Evolutionary conservation across 106 monocot species (phyloP), one percentile per base, ranked within the genome.

Genomic region (Hemerocallis citrina): DNA sequence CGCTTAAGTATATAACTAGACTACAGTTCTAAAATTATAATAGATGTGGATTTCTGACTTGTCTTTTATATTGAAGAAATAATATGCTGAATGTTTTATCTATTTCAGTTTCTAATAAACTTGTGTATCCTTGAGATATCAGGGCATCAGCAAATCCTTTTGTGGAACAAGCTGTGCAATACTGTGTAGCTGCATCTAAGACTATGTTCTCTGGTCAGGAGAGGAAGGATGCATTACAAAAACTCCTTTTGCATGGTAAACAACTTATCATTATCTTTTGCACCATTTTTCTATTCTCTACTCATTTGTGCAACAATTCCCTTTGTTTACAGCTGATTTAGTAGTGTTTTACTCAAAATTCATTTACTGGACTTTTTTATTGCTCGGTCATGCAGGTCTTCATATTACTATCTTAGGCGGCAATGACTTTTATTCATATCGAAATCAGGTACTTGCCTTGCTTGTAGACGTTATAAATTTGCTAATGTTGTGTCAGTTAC

Each of bases 351-450:
- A 23, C 36, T 39, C 59, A 23, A 6, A 20, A 59, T 38, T 59
- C 59, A 59, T 59, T 12, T 59, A 21, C 59, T 16, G 22, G 39
- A 33, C n/a, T 33, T 57, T 50, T 55, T 24, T 33, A 40, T 73
- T 20, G 19, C 14, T 23, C 60, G 43, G 29, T 56, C 6, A 52
- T 82, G 71, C 77, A 98, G 96, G 96, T 68, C 66, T 98, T 66
- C 76, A 91, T 47, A 91, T 98, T 69, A 91, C 91, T 40, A 98
- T 98, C 20, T 51, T 91, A 59, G 96, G 96, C 15, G 69, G 77
- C 79, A 98, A 98, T 79, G 91, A 87, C 68, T 98, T 98, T 65
- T 98, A 91, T 73, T 98, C 96, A 30, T 98, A 79, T 55, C 75
- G 96, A 71, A 81, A 58, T 62, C 84, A 82, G 96, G 96, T 98